Base-by-base conservation (phyloP, 805 yeast species). In the Scheffersomyces amazonensis region DNA sequence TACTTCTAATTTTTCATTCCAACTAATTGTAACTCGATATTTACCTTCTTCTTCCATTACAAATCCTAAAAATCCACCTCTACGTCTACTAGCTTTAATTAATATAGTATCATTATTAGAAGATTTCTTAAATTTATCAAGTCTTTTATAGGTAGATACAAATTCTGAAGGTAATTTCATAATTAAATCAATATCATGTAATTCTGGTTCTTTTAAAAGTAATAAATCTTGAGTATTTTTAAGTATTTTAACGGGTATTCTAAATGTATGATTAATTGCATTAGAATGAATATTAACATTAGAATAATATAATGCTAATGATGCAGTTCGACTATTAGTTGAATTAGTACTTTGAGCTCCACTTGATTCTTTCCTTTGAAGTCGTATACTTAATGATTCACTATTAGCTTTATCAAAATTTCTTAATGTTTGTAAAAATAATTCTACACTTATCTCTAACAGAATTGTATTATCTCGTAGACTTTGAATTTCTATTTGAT, bases 241-340 rank as follows among this genome's bases (percentile, higher is more conserved):
- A 39, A 85, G 51, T 30, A 86, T 64, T 47, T 80, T 66, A 1
- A 86, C 86, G 0, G 95, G 91, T 15, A 90, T 75, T 35, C 79
- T 78, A 49, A 81, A 80, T 6, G 85, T 73, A 50, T 83, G 88
- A 43, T 75, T 73, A 13, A 86, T 70, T 2, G 76, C 62, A 17
- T 73, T 70, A 8, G 71, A 37, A 58, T 55, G 35, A 56, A 54
- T 24, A 56, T 64, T 49, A 56, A 58, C 61, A 43, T 78, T 80
- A 15, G 76, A 69, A 50, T 79, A 81, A 46, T 68, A 71, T 12
- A 84, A 47, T 0, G 80, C 78, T 38, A 84, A 58, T 16, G 75
- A 71, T 1, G 84, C 82, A 1, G 69, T 60, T 33, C 74, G 48
- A 22, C 71, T 64, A 27, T 61, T 57, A 16, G 53, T 49, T 11